phyloP scores from a whole-genome alignment of 208 protist species.

The Angomonas deanei region DNA sequence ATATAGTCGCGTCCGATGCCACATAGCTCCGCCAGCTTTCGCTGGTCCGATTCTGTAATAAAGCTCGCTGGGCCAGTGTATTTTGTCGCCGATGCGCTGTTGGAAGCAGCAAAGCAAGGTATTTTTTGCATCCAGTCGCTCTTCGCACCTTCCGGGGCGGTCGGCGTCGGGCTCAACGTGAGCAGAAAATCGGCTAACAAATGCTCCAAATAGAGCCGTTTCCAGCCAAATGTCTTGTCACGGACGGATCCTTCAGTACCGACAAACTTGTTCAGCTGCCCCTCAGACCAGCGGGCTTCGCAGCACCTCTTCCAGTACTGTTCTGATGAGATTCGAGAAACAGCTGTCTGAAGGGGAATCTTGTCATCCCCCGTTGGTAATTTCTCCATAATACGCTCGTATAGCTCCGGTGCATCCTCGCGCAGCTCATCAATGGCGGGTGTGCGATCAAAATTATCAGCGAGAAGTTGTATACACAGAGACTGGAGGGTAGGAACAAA shows the following conservation, averaged over 20 bases:
- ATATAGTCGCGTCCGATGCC: conserved; percentile 66
- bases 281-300: conserved; percentile 70
- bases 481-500: conserved; percentile 78
- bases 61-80: conserved; percentile 8
- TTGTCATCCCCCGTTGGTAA: conserved; percentile 33
- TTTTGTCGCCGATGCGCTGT: neutral
- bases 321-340: conserved; percentile 35
- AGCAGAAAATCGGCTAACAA: conserved; percentile 68
- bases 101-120: neutral
- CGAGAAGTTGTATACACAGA: conserved; percentile 64
- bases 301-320: conserved; percentile 69
- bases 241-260: conserved; percentile 22
- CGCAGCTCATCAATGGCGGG: conserved; percentile 54
- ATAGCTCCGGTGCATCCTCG: conserved; percentile 39
- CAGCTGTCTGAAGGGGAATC: conserved; percentile 50
- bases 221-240: conserved; percentile 59
- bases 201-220: conserved; percentile 81
- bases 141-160: neutral
- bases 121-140: neutral
- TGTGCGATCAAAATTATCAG: conserved; percentile 52
- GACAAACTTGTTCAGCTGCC: conserved; percentile 61
- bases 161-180: conserved; percentile 26
- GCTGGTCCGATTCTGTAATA: conserved; percentile 22
- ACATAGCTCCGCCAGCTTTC: conserved; percentile 51
- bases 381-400: conserved; percentile 58